Base-by-base conservation (phyloP, 306 rosid genomes). In the Ormosia emarginata region DNA sequence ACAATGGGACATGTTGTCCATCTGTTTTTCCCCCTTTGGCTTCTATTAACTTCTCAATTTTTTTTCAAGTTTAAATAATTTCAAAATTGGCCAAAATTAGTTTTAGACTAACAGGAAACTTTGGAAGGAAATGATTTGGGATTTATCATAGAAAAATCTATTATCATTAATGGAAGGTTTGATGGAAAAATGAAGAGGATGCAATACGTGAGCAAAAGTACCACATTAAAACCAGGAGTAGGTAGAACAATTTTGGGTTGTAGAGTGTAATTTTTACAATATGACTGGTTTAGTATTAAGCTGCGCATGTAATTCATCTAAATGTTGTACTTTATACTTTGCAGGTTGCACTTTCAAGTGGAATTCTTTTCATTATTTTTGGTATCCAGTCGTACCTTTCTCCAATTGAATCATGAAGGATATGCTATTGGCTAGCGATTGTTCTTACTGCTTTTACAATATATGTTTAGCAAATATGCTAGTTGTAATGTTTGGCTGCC, bases 261-360 rank as follows among this genome's bases (percentile, higher is more conserved):
- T 24, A 24, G 24, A 24, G 24, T 24, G 24, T 24, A 24, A 24
- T 24, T 24, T 24, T 24, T 24, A 24, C 24, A 24, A 24, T 24
- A 24, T 24, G 24, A 24, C 24, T 14, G 30, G 12, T 65, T 7
- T 36, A 61, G 7, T 43, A 32, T 14, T 64, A 32, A 56, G 15
- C 32, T 50, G 77, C 6, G 57, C 15, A 30, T 66, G 44, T 81
- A 39, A 34, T 8, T 18, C 33, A 47, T 46, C 15, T 29, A 71
- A 12, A 24, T 24, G 62, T 64, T 65, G 37, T 17, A 63, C 52
- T 32, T 59, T 14, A 13, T 32, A 49, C 8, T 67, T 88, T 76
- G 67, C 86, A 92, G 92, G 91, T 92, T 78, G 90, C 94, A 66
- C 83, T 92, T 65, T 82, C 89, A 9, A 91, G 97, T 74, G 94